Conservation (phyloP, 768 basidiomycete species). For the Naganishia antarctica region DNA sequence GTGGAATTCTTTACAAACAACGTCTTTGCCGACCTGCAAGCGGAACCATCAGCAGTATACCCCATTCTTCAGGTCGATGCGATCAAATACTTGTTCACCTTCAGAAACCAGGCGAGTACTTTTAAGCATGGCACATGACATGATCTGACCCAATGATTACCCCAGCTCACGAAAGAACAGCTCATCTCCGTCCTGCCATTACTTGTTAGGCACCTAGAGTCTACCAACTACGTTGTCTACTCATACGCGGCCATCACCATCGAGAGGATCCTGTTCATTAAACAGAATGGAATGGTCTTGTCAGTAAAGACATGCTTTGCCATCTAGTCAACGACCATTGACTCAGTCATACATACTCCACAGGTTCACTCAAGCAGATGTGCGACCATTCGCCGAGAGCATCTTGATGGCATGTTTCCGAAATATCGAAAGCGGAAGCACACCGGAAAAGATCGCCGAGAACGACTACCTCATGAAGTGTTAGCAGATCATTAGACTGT, state of each 20-base stretch:
- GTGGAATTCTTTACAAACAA: constrained; percentile 93
- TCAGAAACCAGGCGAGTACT: constrained; percentile 77
- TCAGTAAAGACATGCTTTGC: constrained; percentile 53
- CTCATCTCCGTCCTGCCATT: constrained; percentile 83
- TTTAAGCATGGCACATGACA: background rate
- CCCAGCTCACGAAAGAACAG: constrained; percentile 85
- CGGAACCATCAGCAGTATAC: constrained; percentile 63
- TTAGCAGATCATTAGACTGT: constrained; percentile 50
- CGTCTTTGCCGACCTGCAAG: constrained; percentile 78
- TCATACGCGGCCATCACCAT: constrained; percentile 98
- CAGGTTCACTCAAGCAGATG: constrained; percentile 82
- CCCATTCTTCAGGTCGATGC: constrained; percentile 93
- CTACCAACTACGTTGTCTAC: constrained; percentile 82
- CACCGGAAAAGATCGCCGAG: constrained; percentile 88
- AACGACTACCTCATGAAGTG: constrained; percentile 99
- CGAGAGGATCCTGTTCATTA: constrained; percentile 87
- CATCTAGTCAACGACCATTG: too few species aligned
- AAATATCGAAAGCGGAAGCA: constrained; percentile 71
- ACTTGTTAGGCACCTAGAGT: constrained; percentile 72
- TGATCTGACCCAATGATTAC: constrained; percentile 12
- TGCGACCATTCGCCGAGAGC: constrained; percentile 72
- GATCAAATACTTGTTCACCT: constrained; percentile 87
- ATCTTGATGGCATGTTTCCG: constrained; percentile 63
- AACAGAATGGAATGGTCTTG: constrained; percentile 68
- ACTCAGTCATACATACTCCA: too few species aligned